Evolutionary conservation across 2,329 filamentous ascomycete species (phyloP).

Genomic region (Sclerotinia spermophila): DNA sequence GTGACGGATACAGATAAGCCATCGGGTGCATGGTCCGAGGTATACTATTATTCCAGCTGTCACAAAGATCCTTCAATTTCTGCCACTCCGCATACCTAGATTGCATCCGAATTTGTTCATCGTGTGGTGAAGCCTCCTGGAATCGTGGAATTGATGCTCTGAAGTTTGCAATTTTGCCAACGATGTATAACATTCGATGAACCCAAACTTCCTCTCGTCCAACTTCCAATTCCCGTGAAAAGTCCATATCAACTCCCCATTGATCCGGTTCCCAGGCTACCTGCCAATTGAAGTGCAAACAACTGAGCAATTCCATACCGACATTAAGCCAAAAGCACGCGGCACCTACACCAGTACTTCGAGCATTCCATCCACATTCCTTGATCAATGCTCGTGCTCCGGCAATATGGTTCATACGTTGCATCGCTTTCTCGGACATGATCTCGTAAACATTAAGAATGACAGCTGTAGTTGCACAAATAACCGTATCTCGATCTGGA

Average conservation of each 20-base stretch:
- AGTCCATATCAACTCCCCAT: slow-evolving; percentile 82
- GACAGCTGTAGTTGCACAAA: slow-evolving; percentile 83
- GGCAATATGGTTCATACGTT: slow-evolving; percentile 86
- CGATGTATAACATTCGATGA: slow-evolving; percentile 81
- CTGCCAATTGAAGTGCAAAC: slow-evolving; percentile 81
- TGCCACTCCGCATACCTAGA: slow-evolving; percentile 73
- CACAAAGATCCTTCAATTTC: slow-evolving; percentile 73
- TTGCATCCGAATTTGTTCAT: slow-evolving; percentile 61
- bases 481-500: slow-evolving; percentile 75
- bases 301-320: slow-evolving; percentile 84
- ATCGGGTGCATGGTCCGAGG: slow-evolving; percentile 86
- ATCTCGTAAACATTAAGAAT: slow-evolving; percentile 90
- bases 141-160: slow-evolving; percentile 64
- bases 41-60: slow-evolving; percentile 74
- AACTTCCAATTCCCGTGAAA: slow-evolving; percentile 52
- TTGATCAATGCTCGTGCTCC: slow-evolving; percentile 82
- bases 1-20: slow-evolving; percentile 67
- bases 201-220: slow-evolving; percentile 82
- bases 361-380: slow-evolving; percentile 84
- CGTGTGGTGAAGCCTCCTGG: slow-evolving; percentile 55
- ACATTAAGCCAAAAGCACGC: slow-evolving; percentile 96
- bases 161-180: slow-evolving; percentile 85
- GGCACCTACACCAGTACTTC: slow-evolving; percentile 71
- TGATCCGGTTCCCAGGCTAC: slow-evolving; percentile 86
- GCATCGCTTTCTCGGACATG: slow-evolving; percentile 75